A percentile compares a stretch with the other conserved stretches of the same genome.
Evolutionary conservation across 495 filamentous ascomycete genomes (phyloP).

Genomic region (Annulohypoxylon moriforme): DNA sequence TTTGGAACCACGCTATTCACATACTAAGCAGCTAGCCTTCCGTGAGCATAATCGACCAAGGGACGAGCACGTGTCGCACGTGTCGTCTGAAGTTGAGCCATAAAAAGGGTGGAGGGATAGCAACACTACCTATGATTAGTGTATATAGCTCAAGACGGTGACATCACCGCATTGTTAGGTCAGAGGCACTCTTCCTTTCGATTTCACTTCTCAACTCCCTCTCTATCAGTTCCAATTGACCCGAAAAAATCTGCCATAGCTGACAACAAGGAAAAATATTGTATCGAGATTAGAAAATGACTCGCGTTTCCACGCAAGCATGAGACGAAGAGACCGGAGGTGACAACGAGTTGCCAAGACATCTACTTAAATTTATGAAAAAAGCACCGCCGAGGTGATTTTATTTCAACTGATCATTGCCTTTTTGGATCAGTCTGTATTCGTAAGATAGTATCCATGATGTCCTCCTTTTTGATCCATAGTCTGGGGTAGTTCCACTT

Average conservation of each 20-base stretch:
- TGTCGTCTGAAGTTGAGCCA: neutral
- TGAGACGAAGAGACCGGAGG: neutral
- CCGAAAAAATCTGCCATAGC: neutral
- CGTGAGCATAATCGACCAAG: neutral
- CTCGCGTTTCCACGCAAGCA: neutral
- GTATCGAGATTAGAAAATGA: neutral
- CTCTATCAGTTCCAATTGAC: neutral
- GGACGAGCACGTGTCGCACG: neutral
- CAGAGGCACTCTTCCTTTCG: neutral
- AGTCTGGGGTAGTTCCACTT: conserved; percentile 6
- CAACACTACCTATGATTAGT: neutral
- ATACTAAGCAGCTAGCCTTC: neutral
- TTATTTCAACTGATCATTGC: neutral
- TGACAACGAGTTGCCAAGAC: neutral
- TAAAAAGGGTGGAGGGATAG: neutral
- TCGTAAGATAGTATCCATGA: neutral
- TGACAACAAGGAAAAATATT: neutral
- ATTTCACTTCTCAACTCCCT: neutral
- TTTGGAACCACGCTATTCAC: neutral
- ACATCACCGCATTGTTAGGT: neutral
- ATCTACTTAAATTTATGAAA: neutral
- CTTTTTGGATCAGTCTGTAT: neutral
- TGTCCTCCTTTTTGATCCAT: neutral
- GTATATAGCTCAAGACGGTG: neutral
- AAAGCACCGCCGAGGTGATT: neutral